These are phyloP conservation scores for Nyssa sinensis DNA, from an alignment of 148 eudicot genomes.

Conservation along the genomic window DNA sequence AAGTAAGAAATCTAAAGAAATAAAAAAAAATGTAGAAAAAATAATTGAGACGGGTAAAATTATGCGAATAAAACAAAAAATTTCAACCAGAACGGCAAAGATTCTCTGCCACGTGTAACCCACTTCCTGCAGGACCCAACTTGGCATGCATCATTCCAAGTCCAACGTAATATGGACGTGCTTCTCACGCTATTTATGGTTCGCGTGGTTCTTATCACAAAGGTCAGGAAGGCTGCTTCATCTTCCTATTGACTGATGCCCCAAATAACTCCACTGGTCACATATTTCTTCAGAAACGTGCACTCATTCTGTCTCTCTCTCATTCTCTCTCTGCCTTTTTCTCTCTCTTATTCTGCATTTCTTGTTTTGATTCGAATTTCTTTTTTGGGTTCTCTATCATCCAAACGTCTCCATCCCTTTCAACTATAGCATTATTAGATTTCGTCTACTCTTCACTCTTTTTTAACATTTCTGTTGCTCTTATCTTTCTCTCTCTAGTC, in stretches of 20 bases:
- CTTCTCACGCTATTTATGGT: not conserved
- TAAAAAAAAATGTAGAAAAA: too few relatives aligned
- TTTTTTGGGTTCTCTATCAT: not conserved
- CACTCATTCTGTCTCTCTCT: not conserved
- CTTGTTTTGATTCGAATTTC: not conserved
- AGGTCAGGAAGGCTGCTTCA: not conserved
- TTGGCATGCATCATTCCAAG: too few relatives aligned
- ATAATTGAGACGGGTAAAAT: too few relatives aligned
- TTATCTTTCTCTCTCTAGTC: not conserved
- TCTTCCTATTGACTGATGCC: too few relatives aligned
- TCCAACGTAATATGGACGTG: not conserved
- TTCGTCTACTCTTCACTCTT: not conserved
- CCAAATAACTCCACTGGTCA: not conserved
- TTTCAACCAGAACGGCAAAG: not conserved
- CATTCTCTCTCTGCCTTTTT: not conserved
- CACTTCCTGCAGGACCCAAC: too few relatives aligned
- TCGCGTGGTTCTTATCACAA: not conserved
- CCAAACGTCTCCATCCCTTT: not conserved
- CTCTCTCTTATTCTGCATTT: not conserved
- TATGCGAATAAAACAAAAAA: too few relatives aligned
- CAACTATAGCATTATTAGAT: not conserved
- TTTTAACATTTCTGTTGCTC: not conserved
- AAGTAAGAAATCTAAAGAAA: too few relatives aligned
- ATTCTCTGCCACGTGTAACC: constrained; percentile 4
- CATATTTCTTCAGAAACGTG: not conserved